Base-by-base conservation (phyloP, 805 yeast genomes). In the Candida verbasci region DNA sequence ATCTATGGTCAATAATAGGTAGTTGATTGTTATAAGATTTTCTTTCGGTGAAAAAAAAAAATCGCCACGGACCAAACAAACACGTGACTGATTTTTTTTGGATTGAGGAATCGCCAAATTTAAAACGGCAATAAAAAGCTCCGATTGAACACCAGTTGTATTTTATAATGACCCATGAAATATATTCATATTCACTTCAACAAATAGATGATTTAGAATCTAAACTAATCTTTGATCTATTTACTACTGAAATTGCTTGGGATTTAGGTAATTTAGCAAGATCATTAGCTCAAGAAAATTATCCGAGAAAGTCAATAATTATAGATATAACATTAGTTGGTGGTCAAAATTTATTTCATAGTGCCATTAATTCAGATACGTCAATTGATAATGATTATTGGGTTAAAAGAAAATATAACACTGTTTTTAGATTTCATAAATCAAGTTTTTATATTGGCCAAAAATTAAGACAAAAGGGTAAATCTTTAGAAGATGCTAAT, bases 351-450 rank as follows among this genome's bases (percentile, higher is more conserved):
- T 48, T 75, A 23, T 76, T 73, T 60, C 75, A 74, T 41, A 45
- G 70, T 5, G 59, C 54, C 17, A 56, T 66, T 12, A 55, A 49
- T 10, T 44, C 53, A 9, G 72, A 70, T 1, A 53, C 71, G 9
- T 46, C 59, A 9, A 53, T 58, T n/a, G 81, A 75, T 44, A 76
- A 77, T 41, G 82, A 76, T 40, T 46, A 51, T 22, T 77, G 81
- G 80, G 67, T 76, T 21, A 49, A 51, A 18, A 60, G 79, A 46
- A 77, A 77, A 54, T 59, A 58, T 48, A 70, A 58, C 36, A 62
- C 77, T 4, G 78, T 66, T 1, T 47, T 65, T 33, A 64, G 79
- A 48, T 72, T 68, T 42, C 70, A 68, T 16, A 60, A 52, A 33
- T 71, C 80, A 2, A 69, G 76, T 38, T 72, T 65, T 50, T 62